Evolutionary conservation across 768 basidiomycete species (phyloP).

Genomic region (Neoboletus brunneissimus): DNA sequence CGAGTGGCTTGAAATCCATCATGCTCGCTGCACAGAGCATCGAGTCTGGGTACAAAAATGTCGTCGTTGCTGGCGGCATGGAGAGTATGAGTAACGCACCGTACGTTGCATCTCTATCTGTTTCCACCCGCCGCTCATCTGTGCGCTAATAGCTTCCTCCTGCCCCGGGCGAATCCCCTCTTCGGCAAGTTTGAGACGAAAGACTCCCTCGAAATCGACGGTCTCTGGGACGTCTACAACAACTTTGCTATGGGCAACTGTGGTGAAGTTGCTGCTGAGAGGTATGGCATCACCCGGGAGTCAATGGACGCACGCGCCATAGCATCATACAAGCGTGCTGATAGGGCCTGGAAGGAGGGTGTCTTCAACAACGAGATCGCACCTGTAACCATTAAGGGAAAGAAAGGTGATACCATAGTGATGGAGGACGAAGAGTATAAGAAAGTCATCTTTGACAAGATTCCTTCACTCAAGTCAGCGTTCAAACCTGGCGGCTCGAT

Average conservation of each 20-base stretch:
- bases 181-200: slow-evolving; percentile 88
- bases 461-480: slow-evolving; percentile 81
- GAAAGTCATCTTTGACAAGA: slow-evolving; percentile 92
- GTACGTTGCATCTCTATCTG: slow-evolving; percentile 48
- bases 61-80: slow-evolving; percentile 96
- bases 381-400: slow-evolving; percentile 86
- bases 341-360: slow-evolving; percentile 84
- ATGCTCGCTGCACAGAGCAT: slow-evolving; percentile 93
- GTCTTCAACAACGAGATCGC: slow-evolving; percentile 86
- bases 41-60: slow-evolving; percentile 75
- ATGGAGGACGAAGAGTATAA: slow-evolving; percentile 98
- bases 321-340: slow-evolving; percentile 93
- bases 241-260: slow-evolving; percentile 99
- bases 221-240: slow-evolving; percentile 97
- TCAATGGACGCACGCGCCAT: slow-evolving; percentile 88
- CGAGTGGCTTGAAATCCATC: slow-evolving; percentile 93
- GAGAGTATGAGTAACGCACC: slow-evolving; percentile 99
- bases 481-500: slow-evolving; percentile 90
- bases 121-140: slow-evolving; percentile 3
- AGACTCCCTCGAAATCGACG: slow-evolving; percentile 89
- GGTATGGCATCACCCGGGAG: slow-evolving; percentile 81
- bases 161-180: slow-evolving; percentile 74
- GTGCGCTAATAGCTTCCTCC: slow-evolving; percentile 56
- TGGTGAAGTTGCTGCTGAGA: slow-evolving; percentile 81
- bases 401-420: slow-evolving; percentile 89